Percentiles rank a stretch among this genome's conserved stretches.
These are phyloP conservation scores for Xylariaceae sp. DNA, from an alignment of 2,329 filamentous ascomycete species.

Conservation along the genomic window DNA sequence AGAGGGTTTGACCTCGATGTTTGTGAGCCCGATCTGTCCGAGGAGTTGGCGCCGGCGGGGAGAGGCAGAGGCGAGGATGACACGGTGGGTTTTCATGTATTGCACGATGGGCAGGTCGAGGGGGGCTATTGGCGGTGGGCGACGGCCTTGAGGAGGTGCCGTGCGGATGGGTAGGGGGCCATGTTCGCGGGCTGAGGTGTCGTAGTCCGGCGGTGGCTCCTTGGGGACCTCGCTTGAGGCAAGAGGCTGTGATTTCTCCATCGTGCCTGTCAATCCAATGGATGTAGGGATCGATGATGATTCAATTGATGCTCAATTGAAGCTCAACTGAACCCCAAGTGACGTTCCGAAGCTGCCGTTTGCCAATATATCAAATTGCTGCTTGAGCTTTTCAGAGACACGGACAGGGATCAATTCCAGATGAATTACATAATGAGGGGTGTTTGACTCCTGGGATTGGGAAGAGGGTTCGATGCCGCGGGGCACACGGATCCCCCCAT, in stretches of 20 bases:
- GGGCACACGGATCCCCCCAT: too few relatives aligned
- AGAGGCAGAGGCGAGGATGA: conserved; percentile 88
- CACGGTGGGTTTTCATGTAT: conserved; percentile 71
- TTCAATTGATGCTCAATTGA: too few relatives aligned
- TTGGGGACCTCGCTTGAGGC: conserved; percentile 21
- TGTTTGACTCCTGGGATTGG: too few relatives aligned
- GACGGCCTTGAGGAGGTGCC: conserved; percentile 22
- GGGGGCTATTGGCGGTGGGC: conserved; percentile 46
- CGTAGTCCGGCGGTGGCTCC: conserved; percentile 48
- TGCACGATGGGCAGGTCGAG: conserved; percentile 78
- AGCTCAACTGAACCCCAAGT: too few relatives aligned
- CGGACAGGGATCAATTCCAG: too few relatives aligned
- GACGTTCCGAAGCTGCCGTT: too few relatives aligned
- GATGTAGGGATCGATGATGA: too few relatives aligned
- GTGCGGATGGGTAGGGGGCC: conserved; percentile 30
- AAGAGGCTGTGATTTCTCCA: conserved; percentile 21
- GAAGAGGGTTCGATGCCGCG: too few relatives aligned
- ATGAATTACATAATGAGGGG: too few relatives aligned
- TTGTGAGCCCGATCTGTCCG: conserved; percentile 74
- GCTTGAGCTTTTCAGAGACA: too few relatives aligned
- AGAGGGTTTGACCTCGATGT: conserved; percentile 82
- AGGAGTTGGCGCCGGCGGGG: conserved; percentile 82
- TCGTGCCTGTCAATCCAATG: neutral
- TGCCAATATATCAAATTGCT: too few relatives aligned
- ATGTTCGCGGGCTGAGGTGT: conserved; percentile 39